These are phyloP conservation scores for Suhomyces coccinellae DNA, from an alignment of 1,139 yeast species.

Conservation along the genomic window DNA sequence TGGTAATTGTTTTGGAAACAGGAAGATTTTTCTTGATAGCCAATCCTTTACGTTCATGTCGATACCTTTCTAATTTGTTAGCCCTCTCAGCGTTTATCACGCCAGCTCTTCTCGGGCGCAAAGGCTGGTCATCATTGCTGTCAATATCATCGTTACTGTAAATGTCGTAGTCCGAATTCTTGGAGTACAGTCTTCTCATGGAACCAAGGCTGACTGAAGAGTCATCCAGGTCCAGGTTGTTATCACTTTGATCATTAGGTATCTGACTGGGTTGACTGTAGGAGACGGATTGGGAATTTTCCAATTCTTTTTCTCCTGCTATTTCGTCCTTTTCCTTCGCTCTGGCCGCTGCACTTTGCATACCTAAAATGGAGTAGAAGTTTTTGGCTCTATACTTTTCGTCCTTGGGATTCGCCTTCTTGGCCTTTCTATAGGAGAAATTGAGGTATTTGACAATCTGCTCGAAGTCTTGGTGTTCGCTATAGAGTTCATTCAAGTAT, in stretches of 20 bases:
- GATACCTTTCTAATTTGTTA: not conserved
- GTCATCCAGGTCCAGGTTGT: conserved; percentile 7
- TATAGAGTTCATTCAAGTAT: conserved; percentile 40
- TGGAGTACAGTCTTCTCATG: not conserved
- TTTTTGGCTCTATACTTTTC: conserved; percentile 41
- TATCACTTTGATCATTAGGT: conserved; percentile 2
- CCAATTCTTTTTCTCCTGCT: conserved; percentile 1
- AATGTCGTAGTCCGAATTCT: not conserved
- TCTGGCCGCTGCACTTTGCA: conserved; percentile 18
- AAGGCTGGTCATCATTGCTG: not conserved
- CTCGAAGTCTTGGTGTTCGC: conserved; percentile 35
- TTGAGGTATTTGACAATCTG: conserved; percentile 38
- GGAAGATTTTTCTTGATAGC: conserved; percentile 30
- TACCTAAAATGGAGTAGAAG: conserved; percentile 41
- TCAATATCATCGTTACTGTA: conserved; percentile 2
- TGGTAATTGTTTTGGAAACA: not conserved
- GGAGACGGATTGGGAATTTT: conserved; percentile 4
- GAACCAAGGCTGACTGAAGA: not conserved
- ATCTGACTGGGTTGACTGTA: conserved; percentile 5
- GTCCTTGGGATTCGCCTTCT: conserved; percentile 38
- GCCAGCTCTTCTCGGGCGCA: not conserved
- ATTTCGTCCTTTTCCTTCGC: conserved; percentile 13
- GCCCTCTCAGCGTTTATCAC: not conserved
- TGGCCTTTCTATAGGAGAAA: conserved; percentile 34
- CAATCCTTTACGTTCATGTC: conserved; percentile 32